Percentiles rank a stretch among this genome's conserved stretches.
phyloP scores from a whole-genome alignment of 352 stramenopile species.

The Phytophthora aleatoria region DNA sequence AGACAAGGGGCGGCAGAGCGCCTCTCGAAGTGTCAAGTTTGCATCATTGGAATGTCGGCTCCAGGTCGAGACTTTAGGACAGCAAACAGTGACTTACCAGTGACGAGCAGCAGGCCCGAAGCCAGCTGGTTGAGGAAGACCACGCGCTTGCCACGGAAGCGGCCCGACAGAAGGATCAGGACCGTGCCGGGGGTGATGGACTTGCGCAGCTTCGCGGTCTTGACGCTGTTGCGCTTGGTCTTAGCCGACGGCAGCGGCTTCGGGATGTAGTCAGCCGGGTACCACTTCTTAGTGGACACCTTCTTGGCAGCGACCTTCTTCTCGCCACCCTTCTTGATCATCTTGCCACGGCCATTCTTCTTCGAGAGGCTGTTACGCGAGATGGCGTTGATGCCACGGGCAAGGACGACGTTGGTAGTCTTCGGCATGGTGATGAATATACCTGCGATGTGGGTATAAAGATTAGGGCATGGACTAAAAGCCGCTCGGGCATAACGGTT shows the following conservation, averaged over 20 bases:
- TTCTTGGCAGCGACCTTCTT: conserved; percentile 72
- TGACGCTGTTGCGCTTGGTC: conserved; percentile 75
- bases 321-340: conserved; percentile 58
- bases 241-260: conserved; percentile 69
- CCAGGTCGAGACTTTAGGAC: not conserved
- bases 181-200: conserved; percentile 97
- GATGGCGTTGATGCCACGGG: conserved; percentile 83
- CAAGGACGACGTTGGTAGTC: conserved; percentile 70
- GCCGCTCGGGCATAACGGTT: not conserved
- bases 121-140: conserved; percentile 98
- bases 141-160: conserved; percentile 98
- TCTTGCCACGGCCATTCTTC: conserved; percentile 66
- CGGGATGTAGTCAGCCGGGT: conserved; percentile 70
- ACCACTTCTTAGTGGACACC: conserved; percentile 71
- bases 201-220: conserved; percentile 94
- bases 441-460: conserved; percentile 28
- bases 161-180: conserved; percentile 96
- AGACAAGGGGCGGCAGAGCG: conserved; percentile 22
- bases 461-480: not conserved
- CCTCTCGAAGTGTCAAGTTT: conserved; percentile 73
- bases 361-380: conserved; percentile 63
- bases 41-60: conserved; percentile 62
- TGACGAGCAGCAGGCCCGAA: conserved; percentile 97
- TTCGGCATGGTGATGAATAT: conserved; percentile 68
- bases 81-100: conserved; percentile 60